Base-by-base conservation (phyloP, 352 stramenopile species). In the Hyaloperonospora arabidopsidis region DNA sequence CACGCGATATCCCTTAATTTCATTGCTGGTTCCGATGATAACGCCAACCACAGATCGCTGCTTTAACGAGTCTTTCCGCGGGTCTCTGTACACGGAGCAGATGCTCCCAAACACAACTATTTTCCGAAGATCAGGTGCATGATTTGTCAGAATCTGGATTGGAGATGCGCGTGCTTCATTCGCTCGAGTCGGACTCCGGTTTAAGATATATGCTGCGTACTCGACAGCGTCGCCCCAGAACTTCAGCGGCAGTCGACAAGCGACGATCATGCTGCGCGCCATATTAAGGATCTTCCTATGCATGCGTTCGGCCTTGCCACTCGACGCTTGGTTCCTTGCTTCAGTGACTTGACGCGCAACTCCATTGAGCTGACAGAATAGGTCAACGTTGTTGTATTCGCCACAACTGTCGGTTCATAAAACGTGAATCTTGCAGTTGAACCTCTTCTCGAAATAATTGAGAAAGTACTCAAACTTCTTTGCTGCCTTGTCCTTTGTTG, bases 381-480 rank as follows among this genome's bases (percentile, higher is more conserved):
- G 29, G 15, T 52, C 45, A 1, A 52, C 25, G 28, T 40, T 40
- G 14, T 13, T 62, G 0, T 23, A 34, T 11, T 41, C 35, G 12
- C n/a, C 35, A 11, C 23, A 19, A 1, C 43, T 11, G n/a, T 49
- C 21, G 1, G 43, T 49, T 22, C 23, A 11, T 4, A 49, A 14
- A 1, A 49, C 22, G 22, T 49, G 43, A 10, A 53, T 36, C 5
- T 35, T 34, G 34, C 47, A 45, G 14, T 45, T 22, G 21, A 45
- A 53, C 12, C 18, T 22, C 1, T 22, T 32, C 21, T 53, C 47
- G 19, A 45, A 45, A 21, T 17, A 21, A 0, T 7, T 13, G 0
- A 53, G 14, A 17, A 50, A 50, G 12, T 50, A 15, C 17, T 50
- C 25, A n/a, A 45, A 53, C 19, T 35, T 23, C 13, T 53, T 53